Conservation (phyloP, 2,329 filamentous ascomycete species). For the Exophiala dermatitidis region DNA sequence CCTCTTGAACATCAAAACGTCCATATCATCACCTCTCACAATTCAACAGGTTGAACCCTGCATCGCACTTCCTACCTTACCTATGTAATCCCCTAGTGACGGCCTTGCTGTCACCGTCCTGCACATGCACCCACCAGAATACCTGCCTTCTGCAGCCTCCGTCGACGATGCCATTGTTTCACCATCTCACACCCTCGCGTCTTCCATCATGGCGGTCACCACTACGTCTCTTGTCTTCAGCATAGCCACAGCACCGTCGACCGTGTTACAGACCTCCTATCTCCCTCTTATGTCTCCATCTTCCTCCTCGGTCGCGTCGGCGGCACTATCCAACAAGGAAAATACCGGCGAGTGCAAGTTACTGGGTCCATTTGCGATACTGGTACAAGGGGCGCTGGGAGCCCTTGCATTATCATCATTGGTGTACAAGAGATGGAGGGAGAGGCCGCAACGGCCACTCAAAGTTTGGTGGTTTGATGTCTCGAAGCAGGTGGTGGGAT, state of each 20-base stretch:
- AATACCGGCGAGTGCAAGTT: constrained; percentile 73
- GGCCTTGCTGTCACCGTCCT: background rate
- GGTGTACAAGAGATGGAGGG: constrained; percentile 88
- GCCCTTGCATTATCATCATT: constrained; percentile 74
- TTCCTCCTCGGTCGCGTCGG: constrained; percentile 21
- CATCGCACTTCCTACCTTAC: background rate
- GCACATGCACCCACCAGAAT: constrained; percentile 17
- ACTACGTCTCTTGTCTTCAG: constrained; percentile 13
- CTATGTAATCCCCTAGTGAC: constrained; percentile 1
- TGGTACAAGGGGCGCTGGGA: constrained; percentile 84
- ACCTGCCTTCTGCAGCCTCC: constrained; percentile 3
- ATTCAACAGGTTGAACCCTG: background rate
- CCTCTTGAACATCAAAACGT: background rate
- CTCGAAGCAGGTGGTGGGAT: constrained; percentile 94
- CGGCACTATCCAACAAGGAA: constrained; percentile 31
- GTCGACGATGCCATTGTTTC: constrained; percentile 13
- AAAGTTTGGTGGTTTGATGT: constrained; percentile 98
- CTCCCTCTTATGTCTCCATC: constrained; percentile 1
- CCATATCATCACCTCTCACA: background rate
- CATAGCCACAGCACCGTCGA: constrained; percentile 18
- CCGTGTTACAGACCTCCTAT: background rate
- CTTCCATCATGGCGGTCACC: constrained; percentile 5
- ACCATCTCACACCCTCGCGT: background rate
- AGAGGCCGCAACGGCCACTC: constrained; percentile 81
- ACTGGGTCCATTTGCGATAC: constrained; percentile 79